These are phyloP conservation scores for Botrytis fragariae DNA, from an alignment of 2,329 filamentous ascomycete species.

Conservation along the genomic window DNA sequence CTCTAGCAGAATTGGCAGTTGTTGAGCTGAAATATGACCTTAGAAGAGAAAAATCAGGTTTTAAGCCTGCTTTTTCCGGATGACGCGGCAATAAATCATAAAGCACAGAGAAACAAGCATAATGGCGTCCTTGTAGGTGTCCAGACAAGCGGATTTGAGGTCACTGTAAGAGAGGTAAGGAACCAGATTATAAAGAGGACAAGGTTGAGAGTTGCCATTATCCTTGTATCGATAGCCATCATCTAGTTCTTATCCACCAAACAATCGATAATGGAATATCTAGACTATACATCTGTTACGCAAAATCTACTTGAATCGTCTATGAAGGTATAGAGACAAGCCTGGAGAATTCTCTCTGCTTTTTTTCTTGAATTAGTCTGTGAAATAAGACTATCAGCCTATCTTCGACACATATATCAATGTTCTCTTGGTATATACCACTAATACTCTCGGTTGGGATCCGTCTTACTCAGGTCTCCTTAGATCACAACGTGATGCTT, in stretches of 20 bases:
- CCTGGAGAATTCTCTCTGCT: fast-evolving
- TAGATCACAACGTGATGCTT: neutral
- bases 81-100: neutral
- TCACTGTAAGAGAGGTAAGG: fast-evolving
- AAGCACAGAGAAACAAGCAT: neutral
- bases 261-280: neutral
- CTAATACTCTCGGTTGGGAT: too few species aligned
- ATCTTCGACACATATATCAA: fast-evolving
- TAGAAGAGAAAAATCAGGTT: fast-evolving
- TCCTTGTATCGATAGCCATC: fast-evolving
- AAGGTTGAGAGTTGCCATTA: neutral
- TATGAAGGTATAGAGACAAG: neutral
- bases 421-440: too few species aligned
- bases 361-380: neutral
- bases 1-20: neutral
- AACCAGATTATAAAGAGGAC: neutral
- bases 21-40: fast-evolving
- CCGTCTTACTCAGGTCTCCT: neutral
- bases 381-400: fast-evolving
- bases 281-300: fast-evolving
- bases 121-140: fast-evolving
- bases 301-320: neutral
- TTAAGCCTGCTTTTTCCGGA: fast-evolving
- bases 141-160: fast-evolving
- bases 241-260: fast-evolving